phyloP scores from a whole-genome alignment of 345 rosid species.

The Hibiscus tridactylites region DNA sequence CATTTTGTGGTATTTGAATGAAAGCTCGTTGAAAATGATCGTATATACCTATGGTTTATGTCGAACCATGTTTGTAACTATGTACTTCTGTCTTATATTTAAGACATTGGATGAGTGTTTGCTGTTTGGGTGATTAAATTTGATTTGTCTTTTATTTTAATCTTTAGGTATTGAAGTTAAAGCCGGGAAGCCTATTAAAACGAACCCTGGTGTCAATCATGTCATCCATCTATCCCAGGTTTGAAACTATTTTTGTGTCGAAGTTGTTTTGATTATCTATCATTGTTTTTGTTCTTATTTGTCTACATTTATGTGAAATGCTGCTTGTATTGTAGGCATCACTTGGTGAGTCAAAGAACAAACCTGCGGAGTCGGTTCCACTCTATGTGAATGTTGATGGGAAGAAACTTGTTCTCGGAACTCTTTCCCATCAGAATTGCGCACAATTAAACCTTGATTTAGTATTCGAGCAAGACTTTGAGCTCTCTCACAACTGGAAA shows the following conservation, averaged over 20 bases:
- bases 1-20: background rate
- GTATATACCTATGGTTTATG: background rate
- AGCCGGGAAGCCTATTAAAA: slow-evolving; percentile 42
- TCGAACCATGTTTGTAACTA: background rate
- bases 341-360: slow-evolving; percentile 51
- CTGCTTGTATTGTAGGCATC: slow-evolving; percentile 35
- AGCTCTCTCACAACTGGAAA: slow-evolving; percentile 71
- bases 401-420: slow-evolving; percentile 48
- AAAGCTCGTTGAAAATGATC: background rate
- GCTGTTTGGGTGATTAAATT: background rate
- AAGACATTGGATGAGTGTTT: too few relatives aligned
- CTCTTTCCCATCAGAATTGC: slow-evolving; percentile 37
- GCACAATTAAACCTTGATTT: slow-evolving; percentile 59
- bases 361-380: slow-evolving; percentile 21
- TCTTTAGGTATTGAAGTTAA: slow-evolving; percentile 60
- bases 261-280: background rate
- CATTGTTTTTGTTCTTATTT: background rate
- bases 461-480: slow-evolving; percentile 63
- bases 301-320: background rate
- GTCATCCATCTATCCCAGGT: slow-evolving; percentile 56
- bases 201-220: slow-evolving; percentile 18
- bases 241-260: background rate
- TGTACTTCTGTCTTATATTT: too few relatives aligned
- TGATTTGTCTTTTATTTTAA: background rate
- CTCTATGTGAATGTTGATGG: slow-evolving; percentile 35